Evolutionary conservation across 2,329 filamentous ascomycete species (phyloP).

Genomic region (Aspergillus sojae): DNA sequence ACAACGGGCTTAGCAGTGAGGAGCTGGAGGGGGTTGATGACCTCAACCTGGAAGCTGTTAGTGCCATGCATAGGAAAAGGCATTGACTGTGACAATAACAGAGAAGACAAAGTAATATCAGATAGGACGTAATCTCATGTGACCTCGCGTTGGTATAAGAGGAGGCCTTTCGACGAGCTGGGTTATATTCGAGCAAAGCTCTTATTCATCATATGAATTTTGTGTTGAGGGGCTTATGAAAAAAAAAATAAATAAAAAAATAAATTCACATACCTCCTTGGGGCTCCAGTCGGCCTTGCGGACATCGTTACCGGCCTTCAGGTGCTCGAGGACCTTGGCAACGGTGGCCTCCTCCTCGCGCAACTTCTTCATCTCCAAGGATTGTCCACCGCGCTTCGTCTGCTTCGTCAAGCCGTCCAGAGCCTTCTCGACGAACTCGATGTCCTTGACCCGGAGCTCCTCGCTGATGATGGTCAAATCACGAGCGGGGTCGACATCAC

Average conservation of each 20-base stretch:
- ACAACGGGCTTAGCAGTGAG: constrained; percentile 96
- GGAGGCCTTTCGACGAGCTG: constrained; percentile 98
- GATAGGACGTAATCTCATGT: constrained; percentile 81
- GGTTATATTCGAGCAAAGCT: constrained; percentile 88
- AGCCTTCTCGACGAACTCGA: constrained; percentile 96
- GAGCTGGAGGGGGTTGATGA: constrained; percentile 95
- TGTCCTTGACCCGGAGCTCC: constrained; percentile 95
- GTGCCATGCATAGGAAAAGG: constrained; percentile 18
- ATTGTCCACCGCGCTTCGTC: constrained; percentile 90
- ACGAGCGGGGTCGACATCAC: constrained; percentile 91
- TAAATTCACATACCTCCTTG: constrained; percentile 75
- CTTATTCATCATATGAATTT: constrained; percentile 89
- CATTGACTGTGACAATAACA: constrained; percentile 19
- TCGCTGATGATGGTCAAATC: constrained; percentile 97
- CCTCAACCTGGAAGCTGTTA: constrained; percentile 71
- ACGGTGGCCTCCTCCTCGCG: constrained; percentile 92
- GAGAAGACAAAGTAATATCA: constrained; percentile 56
- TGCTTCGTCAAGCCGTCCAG: constrained; percentile 91
- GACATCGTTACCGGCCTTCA: constrained; percentile 90
- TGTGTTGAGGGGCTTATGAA: constrained; percentile 17
- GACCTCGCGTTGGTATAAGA: constrained; percentile 65
- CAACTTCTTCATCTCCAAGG: constrained; percentile 95
- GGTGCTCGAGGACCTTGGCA: constrained; percentile 80
- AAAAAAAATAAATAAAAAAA: constrained; percentile 24
- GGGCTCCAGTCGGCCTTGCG: constrained; percentile 85